phyloP scores from a whole-genome alignment of 2,329 filamentous ascomycete genomes.

The Fusarium guadeloupense region DNA sequence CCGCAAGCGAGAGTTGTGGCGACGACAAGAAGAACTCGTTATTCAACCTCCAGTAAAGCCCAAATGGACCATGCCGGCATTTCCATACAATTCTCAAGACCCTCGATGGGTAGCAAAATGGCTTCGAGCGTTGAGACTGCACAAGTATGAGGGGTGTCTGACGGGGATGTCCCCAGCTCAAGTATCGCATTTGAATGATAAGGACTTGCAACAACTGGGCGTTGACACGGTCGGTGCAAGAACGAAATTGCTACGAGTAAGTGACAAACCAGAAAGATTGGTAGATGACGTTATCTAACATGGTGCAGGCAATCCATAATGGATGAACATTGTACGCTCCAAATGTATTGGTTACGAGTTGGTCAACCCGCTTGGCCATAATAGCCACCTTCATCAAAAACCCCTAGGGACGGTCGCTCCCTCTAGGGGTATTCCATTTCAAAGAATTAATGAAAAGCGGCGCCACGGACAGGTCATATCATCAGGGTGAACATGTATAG shows the following conservation, averaged over 20 bases:
- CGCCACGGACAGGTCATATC: background rate
- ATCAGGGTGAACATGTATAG: background rate
- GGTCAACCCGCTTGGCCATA: conserved; percentile 21
- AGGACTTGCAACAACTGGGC: conserved; percentile 37
- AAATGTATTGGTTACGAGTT: background rate
- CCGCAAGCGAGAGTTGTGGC: conserved; percentile 40
- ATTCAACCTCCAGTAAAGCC: conserved; percentile 36
- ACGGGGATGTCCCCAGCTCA: conserved; percentile 36
- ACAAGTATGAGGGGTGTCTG: conserved; percentile 41
- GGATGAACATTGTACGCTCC: conserved; percentile 4
- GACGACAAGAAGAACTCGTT: conserved; percentile 38
- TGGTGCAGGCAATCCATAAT: conserved; percentile 33
- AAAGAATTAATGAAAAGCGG: background rate
- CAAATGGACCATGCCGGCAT: conserved; percentile 40
- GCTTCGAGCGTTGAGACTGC: conserved; percentile 40
- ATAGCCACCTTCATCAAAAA: background rate
- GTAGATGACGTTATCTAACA: conserved; percentile 9
- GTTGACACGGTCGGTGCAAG: conserved; percentile 41
- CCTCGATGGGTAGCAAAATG: conserved; percentile 41
- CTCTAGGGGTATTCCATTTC: conserved; percentile 1
- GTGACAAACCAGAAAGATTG: background rate
- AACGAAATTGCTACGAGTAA: conserved; percentile 40
- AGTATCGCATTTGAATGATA: conserved; percentile 28
- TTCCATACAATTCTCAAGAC: conserved; percentile 37
- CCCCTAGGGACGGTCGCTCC: background rate